Base-by-base conservation (phyloP, 2,329 filamentous ascomycete genomes). In the Aspergillus spinulosporus region DNA sequence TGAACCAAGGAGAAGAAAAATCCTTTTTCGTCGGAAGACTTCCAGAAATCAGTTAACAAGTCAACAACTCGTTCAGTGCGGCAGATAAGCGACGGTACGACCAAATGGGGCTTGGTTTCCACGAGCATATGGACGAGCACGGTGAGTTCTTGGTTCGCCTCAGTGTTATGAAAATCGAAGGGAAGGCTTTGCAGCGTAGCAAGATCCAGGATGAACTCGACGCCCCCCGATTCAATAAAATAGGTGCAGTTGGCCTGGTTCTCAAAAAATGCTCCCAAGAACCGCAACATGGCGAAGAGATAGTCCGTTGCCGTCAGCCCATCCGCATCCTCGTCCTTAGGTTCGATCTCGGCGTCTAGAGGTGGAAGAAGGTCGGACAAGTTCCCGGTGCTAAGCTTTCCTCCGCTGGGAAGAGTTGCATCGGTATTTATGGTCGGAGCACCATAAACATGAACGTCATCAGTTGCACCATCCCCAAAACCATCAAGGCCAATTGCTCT, bases 181-280 rank as follows among this genome's bases (percentile, higher is more conserved):
- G 90, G 86, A 46, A 97, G 80, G 69, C 90, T 92, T 4, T 91
- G 88, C 31, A 92, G 84, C 52, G 89, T 90, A 40, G 88, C 88
- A 54, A 97, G 84, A 68, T 97, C 91, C 52, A 99, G 80, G 15
- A 97, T 80, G 50, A 88, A 81, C 71, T 97, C 91, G 26, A 93
- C 85, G 5, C 91, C 94, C 56, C 92, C 90, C 48, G 83, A 82
- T 53, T 89, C 84, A 60, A 94, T 85, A 67, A 97, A 93, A 26
- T 83, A 82, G 14, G 80, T 77, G 72, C 89, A 92, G 64, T 95
- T 82, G 34, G 80, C 80, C 55, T 83, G 80, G 66, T 95, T 96
- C 60, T 84, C 83, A 57, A 94, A 84, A 69, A 94, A 93, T 1
- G 88, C 84, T 40, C 80, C 78, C 45, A 99, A 75, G 70, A 99